Conservation (phyloP, 306 rosid genomes). For the Acacia melanoxylon region DNA sequence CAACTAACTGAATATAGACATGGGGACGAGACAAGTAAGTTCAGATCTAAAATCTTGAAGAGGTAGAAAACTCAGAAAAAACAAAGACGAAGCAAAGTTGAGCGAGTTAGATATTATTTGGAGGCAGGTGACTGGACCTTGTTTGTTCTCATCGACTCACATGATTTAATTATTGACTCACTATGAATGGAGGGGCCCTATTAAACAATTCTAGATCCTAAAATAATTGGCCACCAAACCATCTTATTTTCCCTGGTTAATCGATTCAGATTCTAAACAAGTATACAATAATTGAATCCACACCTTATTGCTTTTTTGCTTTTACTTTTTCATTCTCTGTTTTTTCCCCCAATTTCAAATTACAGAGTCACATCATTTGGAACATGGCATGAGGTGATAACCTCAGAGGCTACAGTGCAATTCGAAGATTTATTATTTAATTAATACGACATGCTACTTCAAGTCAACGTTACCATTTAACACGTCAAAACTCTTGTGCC, state of each 20-base stretch:
- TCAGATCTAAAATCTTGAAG: no score
- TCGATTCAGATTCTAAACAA: background rate
- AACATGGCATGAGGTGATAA: background rate
- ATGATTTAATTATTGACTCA: conserved; percentile 1
- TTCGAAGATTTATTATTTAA: background rate
- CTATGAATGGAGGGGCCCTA: background rate
- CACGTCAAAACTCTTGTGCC: background rate
- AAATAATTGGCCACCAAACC: conserved; percentile 14
- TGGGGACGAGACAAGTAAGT: background rate
- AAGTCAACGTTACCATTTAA: background rate
- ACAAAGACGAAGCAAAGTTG: background rate
- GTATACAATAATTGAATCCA: background rate
- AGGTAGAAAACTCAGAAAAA: background rate
- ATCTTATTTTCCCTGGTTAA: background rate
- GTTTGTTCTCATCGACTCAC: background rate
- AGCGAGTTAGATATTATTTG: background rate
- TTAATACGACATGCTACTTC: background rate
- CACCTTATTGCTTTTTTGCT: background rate
- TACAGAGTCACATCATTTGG: background rate
- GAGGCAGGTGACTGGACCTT: background rate
- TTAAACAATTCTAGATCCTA: background rate
- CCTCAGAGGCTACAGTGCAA: background rate
- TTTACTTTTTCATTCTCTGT: background rate
- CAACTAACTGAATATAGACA: background rate
- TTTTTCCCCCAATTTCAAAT: background rate